Conservation (phyloP, 2,329 filamentous ascomycete genomes). For the Cryphonectria nitschkei region DNA sequence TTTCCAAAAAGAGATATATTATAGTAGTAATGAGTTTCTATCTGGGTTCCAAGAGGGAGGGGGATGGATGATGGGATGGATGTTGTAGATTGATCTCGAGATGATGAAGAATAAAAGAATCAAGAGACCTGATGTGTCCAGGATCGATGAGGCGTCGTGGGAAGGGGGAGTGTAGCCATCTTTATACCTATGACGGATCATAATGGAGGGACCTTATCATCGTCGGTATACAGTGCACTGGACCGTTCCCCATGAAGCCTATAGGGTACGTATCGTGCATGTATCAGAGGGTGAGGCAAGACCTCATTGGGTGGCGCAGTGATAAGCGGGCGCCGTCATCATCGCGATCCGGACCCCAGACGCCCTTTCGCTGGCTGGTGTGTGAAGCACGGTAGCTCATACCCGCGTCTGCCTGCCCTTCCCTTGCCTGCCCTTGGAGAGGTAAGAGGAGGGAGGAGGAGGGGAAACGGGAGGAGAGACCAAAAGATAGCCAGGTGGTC, state of each 20-base stretch:
- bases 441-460: neutral
- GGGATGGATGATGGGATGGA: neutral
- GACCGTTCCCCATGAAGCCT: neutral
- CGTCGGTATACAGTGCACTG: slow-evolving; percentile 18
- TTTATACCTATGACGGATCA: slow-evolving; percentile 10
- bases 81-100: neutral
- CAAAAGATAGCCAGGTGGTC: slow-evolving; percentile 3
- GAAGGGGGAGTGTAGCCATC: neutral
- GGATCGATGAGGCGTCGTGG: neutral
- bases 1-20: slow-evolving; percentile 2
- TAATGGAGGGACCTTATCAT: slow-evolving; percentile 10
- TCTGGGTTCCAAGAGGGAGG: neutral
- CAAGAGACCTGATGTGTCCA: slow-evolving; percentile 1
- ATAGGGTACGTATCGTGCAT: slow-evolving; percentile 16
- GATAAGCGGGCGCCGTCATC: slow-evolving; percentile 13
- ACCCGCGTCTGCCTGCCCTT: slow-evolving; percentile 2
- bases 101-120: neutral
- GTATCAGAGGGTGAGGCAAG: slow-evolving; percentile 6
- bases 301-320: slow-evolving; percentile 16
- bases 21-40: neutral
- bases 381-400: neutral
- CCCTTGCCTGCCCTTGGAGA: neutral
- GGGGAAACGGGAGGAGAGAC: neutral
- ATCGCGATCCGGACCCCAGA: slow-evolving; percentile 13
- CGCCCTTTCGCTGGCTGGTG: neutral